phyloP scores from a whole-genome alignment of 768 basidiomycete genomes.

The Mycena haematopus region DNA sequence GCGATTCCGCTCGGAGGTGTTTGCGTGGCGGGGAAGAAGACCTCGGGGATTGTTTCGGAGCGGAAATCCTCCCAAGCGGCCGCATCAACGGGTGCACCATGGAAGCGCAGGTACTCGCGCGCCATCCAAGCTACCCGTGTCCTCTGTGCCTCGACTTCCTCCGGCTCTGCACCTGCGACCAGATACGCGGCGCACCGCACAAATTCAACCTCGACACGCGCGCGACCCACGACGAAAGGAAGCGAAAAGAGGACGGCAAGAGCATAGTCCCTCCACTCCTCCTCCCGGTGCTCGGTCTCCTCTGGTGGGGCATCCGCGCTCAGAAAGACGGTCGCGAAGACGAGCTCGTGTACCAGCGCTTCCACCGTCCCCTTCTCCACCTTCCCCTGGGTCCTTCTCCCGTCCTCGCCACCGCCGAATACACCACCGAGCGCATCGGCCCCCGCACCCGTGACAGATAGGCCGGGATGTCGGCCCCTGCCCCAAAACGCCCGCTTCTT shows the following conservation, averaged over 20 bases:
- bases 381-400: constrained; percentile 7
- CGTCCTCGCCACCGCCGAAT: neutral
- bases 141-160: constrained; percentile 41
- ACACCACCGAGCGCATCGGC: constrained; percentile 8
- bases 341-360: constrained; percentile 80
- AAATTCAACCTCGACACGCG: constrained; percentile 74
- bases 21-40: constrained; percentile 37
- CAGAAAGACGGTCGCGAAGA: constrained; percentile 76
- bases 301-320: constrained; percentile 23
- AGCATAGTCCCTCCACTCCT: constrained; percentile 69
- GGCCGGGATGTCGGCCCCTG: constrained; percentile 62
- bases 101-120: constrained; percentile 65
- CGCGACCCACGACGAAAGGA: constrained; percentile 59
- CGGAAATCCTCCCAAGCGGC: constrained; percentile 65
- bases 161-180: constrained; percentile 59
- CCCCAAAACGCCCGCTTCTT: constrained; percentile 47
- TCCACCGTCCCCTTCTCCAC: constrained; percentile 77
- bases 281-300: constrained; percentile 30
- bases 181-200: constrained; percentile 70
- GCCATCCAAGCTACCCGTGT: constrained; percentile 68
- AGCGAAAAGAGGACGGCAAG: constrained; percentile 65
- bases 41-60: constrained; percentile 55
- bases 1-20: constrained; percentile 40
- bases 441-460: constrained; percentile 36
- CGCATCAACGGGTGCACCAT: constrained; percentile 58